These are phyloP conservation scores for Candida krabiensis DNA, from an alignment of 805 yeast genomes.

Conservation along the genomic window DNA sequence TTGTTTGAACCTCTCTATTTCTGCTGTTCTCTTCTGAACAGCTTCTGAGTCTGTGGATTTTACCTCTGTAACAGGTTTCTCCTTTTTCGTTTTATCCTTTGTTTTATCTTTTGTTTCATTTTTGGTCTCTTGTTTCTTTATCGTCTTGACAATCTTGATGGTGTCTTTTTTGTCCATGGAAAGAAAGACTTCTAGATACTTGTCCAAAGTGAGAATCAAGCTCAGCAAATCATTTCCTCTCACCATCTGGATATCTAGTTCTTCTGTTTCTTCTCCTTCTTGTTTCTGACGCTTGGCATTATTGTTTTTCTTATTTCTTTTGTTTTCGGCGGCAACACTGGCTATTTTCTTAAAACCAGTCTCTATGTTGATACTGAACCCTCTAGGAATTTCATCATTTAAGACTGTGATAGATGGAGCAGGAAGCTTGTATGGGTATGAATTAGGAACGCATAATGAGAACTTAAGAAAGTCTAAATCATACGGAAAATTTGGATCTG, in stretches of 20 bases:
- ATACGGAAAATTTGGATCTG: conserved; percentile 74
- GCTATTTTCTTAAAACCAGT: conserved; percentile 55
- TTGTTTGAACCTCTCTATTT: conserved; percentile 28
- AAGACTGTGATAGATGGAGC: conserved; percentile 55
- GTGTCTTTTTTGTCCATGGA: conserved; percentile 60
- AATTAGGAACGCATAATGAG: conserved; percentile 52
- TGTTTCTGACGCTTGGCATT: conserved; percentile 5
- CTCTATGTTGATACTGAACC: conserved; percentile 67
- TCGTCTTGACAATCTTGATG: conserved; percentile 51
- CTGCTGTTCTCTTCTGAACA: conserved; percentile 17
- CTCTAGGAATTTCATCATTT: conserved; percentile 69
- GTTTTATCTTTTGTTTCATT: conserved; percentile 7
- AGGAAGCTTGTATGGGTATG: conserved; percentile 47
- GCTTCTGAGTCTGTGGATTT: conserved; percentile 7
- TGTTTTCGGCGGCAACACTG: conserved; percentile 35
- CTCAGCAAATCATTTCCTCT: conserved; percentile 54
- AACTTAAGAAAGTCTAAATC: conserved; percentile 55
- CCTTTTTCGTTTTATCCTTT: conserved; percentile 5
- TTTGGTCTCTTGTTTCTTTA: conserved; percentile 13
- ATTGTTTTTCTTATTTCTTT: conserved; percentile 23
- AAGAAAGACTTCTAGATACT: conserved; percentile 56
- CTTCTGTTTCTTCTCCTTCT: conserved; percentile 5
- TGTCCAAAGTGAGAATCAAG: conserved; percentile 55
- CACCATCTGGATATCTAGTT: conserved; percentile 32
- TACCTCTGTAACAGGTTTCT: conserved; percentile 1